phyloP scores from a whole-genome alignment of 306 rosid species.

The Gastrolobium bilobum region DNA sequence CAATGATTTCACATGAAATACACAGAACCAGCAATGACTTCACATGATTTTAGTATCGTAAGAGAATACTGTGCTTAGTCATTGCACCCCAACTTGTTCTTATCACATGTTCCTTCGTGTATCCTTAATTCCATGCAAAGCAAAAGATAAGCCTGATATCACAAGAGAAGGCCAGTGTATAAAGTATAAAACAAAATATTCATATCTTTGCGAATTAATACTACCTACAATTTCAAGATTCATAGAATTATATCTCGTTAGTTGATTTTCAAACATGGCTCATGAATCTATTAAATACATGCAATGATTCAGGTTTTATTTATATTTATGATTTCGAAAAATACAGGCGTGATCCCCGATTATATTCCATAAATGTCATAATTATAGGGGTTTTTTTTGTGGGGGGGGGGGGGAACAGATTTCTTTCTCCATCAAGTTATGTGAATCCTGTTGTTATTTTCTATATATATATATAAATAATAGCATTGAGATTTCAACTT shows the following conservation, averaged over 20 bases:
- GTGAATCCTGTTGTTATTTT: too few relatives aligned
- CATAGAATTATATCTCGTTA: neutral
- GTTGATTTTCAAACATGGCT: neutral
- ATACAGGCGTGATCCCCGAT: too few relatives aligned
- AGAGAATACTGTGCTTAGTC: neutral
- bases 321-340: too few relatives aligned
- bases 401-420: too few relatives aligned
- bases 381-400: too few relatives aligned
- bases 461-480: too few relatives aligned
- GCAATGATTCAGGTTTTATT: too few relatives aligned
- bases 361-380: too few relatives aligned
- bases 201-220: slow-evolving; percentile 14
- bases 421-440: too few relatives aligned
- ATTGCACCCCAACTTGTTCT: slow-evolving; percentile 44
- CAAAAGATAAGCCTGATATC: slow-evolving; percentile 33
- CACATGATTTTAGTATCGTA: slow-evolving; percentile 23
- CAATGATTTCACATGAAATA: slow-evolving; percentile 46
- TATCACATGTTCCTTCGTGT: slow-evolving; percentile 52
- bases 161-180: slow-evolving; percentile 33
- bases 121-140: slow-evolving; percentile 42
- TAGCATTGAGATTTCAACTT: too few relatives aligned
- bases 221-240: neutral
- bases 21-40: slow-evolving; percentile 23
- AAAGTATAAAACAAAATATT: neutral
- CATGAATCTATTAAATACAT: too few relatives aligned